Evolutionary conservation across 371 early-diverging fungal species (phyloP), one percentile per base, ranked within the genome.

Genomic region (Mucor lusitanicus): DNA sequence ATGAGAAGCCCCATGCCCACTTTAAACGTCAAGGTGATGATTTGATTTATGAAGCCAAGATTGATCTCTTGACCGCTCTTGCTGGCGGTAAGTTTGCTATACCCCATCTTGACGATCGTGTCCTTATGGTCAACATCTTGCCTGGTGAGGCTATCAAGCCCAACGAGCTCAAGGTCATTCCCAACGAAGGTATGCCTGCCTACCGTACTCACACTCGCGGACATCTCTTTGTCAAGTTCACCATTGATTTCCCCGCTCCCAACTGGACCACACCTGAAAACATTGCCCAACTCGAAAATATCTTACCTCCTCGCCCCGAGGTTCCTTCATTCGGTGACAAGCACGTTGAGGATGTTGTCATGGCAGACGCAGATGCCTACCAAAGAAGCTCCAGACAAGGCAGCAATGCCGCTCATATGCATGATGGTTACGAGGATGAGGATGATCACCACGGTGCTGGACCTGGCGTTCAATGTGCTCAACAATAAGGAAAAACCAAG

Each of bases 381-480:
- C 90, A 93, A 63, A 84, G 91, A 50, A 67, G 68, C 39, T 73
- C 68, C 50, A 63, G 72, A 67, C 64, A 75, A 78, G 64, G 85
- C 73, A 68, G 79, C 48, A 70, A 70, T 60, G 65, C 63, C 42
- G 68, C 71, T 40, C 73, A 83, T 69, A 84, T 83, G 67, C 79
- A 82, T 64, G 85, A 86, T 46, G 91, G 87, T 39, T 86, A 88
- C 63, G 88, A 93, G 39, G 94, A 91, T 64, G 90, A 88, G 53
- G 88, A 92, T 25, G 92, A 90, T 30, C 83, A 83, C 3, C 88
- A 84, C 19, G 78, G 82, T 55, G 76, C 78, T 60, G 86, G 86
- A 17, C 92, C 95, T 17, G 91, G 91, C 50, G 97, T 98, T 48
- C 97, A 97, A 84, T 98, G 98, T 79, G 95, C 96, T 30, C 96